Conservation (phyloP, 129 eudicot genomes). For the Escallonia rubra region DNA sequence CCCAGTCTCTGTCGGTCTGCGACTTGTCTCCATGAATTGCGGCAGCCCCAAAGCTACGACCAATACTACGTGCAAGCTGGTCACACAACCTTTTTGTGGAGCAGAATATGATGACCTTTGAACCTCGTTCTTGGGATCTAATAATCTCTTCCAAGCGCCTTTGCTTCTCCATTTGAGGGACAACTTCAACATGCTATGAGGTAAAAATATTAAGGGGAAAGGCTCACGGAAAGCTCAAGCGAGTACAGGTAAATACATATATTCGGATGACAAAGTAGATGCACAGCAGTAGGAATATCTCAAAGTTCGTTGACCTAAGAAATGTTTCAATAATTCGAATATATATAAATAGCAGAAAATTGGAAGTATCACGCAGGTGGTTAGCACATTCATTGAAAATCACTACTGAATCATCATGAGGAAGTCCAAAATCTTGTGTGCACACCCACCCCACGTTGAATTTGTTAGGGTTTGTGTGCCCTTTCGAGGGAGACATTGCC, state of each 20-base stretch:
- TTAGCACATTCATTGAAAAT: no score
- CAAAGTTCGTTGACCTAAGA: not conserved
- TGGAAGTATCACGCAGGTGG: not conserved
- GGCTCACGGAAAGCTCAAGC: no score
- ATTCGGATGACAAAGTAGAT: not conserved
- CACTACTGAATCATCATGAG: no score
- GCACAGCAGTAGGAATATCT: not conserved
- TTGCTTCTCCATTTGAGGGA: slow-evolving; percentile 80
- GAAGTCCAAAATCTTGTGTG: no score
- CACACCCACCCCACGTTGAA: no score
- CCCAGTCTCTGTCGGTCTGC: slow-evolving; percentile 85
- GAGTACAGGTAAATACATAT: no score
- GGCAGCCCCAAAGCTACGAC: slow-evolving; percentile 84
- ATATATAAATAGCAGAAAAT: not conserved
- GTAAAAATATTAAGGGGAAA: not conserved
- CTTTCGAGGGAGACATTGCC: no score
- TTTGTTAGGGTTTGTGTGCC: no score
- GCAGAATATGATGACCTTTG: slow-evolving; percentile 77
- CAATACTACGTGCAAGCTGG: slow-evolving; percentile 68
- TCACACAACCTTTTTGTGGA: slow-evolving; percentile 82
- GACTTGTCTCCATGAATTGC: slow-evolving; percentile 96
- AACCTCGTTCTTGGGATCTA: slow-evolving; percentile 84
- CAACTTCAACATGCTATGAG: slow-evolving; percentile 79
- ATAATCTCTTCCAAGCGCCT: slow-evolving; percentile 92
- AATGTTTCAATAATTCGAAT: no score